A percentile compares a stretch with the other conserved stretches of the same genome.
phyloP scores from a whole-genome alignment of 768 basidiomycete genomes.

The Cantharellus anzutake region DNA sequence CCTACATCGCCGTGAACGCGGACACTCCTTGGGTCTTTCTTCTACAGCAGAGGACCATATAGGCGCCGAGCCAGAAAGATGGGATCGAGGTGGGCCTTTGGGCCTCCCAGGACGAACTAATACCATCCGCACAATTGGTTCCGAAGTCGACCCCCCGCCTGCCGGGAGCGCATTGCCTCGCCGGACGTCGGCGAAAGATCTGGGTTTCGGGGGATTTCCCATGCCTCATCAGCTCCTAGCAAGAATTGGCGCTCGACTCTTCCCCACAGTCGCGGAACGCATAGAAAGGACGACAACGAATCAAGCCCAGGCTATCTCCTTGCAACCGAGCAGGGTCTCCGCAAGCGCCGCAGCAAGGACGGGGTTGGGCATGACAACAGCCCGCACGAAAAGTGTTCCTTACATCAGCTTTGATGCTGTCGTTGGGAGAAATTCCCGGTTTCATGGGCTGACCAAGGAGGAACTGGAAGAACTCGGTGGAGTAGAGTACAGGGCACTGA shows the following conservation, averaged over 20 bases:
- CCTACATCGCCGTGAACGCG: too few species aligned
- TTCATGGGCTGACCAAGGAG: slow-evolving; percentile 42
- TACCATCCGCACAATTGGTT: too few species aligned
- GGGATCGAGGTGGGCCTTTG: too few species aligned
- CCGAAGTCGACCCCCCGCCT: too few species aligned
- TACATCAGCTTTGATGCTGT: slow-evolving; percentile 73
- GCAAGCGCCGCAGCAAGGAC: neutral
- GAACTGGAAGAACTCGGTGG: slow-evolving; percentile 87
- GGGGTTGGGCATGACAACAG: neutral
- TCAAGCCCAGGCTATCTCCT: slow-evolving; percentile 13
- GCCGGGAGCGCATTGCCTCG: too few species aligned
- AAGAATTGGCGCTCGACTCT: slow-evolving; percentile 30
- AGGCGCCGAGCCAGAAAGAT: neutral
- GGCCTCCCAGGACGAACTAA: too few species aligned
- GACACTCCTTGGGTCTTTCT: too few species aligned
- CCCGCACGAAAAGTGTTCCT: slow-evolving; percentile 26
- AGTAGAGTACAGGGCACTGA: slow-evolving; percentile 77
- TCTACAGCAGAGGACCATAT: too few species aligned
- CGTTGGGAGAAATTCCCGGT: slow-evolving; percentile 15
- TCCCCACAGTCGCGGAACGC: slow-evolving; percentile 59
- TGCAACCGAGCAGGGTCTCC: neutral
- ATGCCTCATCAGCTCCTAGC: slow-evolving; percentile 21
- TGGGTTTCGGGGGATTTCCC: slow-evolving; percentile 21
- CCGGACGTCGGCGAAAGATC: slow-evolving; percentile 2
- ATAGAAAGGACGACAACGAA: slow-evolving; percentile 38